Conservation (phyloP, 2,329 filamentous ascomycete genomes). For the Leptodontidium sp. region DNA sequence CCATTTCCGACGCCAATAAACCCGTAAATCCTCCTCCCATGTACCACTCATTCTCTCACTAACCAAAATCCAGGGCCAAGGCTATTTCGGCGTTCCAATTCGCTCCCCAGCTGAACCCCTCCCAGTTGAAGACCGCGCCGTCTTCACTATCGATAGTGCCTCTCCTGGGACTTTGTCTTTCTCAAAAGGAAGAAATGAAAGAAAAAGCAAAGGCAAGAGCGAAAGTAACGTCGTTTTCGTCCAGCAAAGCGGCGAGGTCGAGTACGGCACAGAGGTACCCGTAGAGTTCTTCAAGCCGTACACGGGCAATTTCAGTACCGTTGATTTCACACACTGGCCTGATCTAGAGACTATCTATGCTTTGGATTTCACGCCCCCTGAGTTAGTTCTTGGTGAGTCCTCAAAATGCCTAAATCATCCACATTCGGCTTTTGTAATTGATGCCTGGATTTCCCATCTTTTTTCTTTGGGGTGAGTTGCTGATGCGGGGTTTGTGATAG, state of each 20-base stretch:
- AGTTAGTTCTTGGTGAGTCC: conserved; percentile 16
- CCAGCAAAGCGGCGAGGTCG: conserved; percentile 10
- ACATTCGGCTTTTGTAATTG: background rate
- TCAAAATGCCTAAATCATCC: background rate
- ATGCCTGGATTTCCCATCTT: too few species aligned
- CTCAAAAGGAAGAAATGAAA: background rate
- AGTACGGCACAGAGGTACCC: background rate
- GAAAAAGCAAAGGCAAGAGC: background rate
- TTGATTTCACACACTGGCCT: conserved; percentile 22
- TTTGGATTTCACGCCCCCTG: conserved; percentile 13
- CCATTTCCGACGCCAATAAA: background rate
- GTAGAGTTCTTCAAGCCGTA: conserved; percentile 12
- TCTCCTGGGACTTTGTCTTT: conserved; percentile 14
- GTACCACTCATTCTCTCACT: background rate
- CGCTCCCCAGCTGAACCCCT: conserved; percentile 1
- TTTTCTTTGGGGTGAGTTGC: background rate
- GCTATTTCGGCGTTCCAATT: conserved; percentile 17
- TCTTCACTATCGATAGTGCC: conserved; percentile 19
- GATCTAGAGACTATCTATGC: conserved; percentile 15
- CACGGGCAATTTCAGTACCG: conserved; percentile 19
- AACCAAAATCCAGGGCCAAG: conserved; percentile 2
- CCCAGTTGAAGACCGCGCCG: conserved; percentile 13
- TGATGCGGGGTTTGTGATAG: background rate
- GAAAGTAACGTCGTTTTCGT: background rate
- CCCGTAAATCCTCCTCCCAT: background rate